These are phyloP conservation scores for Beauveria caledonica DNA, from an alignment of 2,329 filamentous ascomycete genomes.

Conservation along the genomic window DNA sequence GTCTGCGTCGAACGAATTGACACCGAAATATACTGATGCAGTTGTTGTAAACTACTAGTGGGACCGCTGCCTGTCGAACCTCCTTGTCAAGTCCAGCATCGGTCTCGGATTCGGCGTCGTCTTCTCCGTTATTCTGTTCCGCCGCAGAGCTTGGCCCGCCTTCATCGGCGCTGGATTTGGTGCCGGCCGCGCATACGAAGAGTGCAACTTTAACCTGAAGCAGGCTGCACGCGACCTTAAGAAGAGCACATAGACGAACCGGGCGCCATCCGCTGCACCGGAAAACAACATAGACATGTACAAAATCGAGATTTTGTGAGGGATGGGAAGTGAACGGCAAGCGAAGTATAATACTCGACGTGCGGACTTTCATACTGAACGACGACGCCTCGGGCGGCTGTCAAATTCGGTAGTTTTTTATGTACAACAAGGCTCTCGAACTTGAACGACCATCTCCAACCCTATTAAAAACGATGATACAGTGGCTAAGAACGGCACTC, in stretches of 20 bases:
- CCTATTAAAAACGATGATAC: neutral
- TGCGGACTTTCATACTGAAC: neutral
- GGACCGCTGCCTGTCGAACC: constrained; percentile 96
- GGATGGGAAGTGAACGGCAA: constrained; percentile 1
- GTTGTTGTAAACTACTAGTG: constrained; percentile 52
- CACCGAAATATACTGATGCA: constrained; percentile 15
- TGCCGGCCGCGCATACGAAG: constrained; percentile 92
- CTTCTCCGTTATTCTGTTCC: constrained; percentile 97
- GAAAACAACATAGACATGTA: constrained; percentile 20
- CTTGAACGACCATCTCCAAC: constrained; percentile 4
- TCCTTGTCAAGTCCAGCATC: constrained; percentile 92
- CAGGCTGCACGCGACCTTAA: constrained; percentile 50
- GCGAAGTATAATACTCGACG: constrained; percentile 1
- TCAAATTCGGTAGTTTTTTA: constrained; percentile 11
- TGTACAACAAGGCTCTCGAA: constrained; percentile 12
- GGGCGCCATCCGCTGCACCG: neutral
- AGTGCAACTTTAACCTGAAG: constrained; percentile 80
- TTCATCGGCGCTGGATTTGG: constrained; percentile 86
- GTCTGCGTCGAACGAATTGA: neutral
- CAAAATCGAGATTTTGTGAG: constrained; percentile 10
- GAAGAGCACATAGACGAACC: constrained; percentile 32
- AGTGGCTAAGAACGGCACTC: constrained; percentile 2
- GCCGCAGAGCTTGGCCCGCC: constrained; percentile 96
- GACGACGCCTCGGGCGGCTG: neutral
- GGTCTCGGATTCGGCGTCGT: constrained; percentile 96